Evolutionary conservation across 306 rosid genomes (phyloP).

Genomic region (Chamaecrista fasciculata): DNA sequence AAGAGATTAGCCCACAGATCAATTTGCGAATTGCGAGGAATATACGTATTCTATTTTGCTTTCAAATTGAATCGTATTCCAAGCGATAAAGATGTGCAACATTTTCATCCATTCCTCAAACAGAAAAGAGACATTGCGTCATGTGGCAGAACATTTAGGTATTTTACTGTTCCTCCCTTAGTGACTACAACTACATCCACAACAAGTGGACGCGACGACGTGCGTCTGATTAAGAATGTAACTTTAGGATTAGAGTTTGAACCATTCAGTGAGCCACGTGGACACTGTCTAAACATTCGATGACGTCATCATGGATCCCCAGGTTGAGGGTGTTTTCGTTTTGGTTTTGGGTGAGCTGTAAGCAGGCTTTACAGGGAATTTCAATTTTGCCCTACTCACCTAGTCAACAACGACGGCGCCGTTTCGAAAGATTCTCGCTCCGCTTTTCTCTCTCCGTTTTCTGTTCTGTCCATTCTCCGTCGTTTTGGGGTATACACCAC

Average conservation of each 20-base stretch:
- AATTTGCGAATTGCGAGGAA: background rate
- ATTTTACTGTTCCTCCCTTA: background rate
- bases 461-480: background rate
- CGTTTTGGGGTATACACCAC: background rate
- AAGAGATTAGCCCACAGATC: background rate
- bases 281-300: background rate
- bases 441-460: background rate
- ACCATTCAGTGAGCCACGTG: conserved; percentile 10
- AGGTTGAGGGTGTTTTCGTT: background rate
- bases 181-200: background rate
- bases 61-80: background rate
- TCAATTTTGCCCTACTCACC: too few relatives aligned
- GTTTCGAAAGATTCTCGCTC: background rate
- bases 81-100: background rate
- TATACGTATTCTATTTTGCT: background rate
- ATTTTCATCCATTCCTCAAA: background rate
- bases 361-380: background rate
- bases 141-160: background rate
- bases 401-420: conserved; percentile 25
- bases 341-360: too few relatives aligned
- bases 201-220: background rate
- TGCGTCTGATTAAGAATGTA: background rate
- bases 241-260: too few relatives aligned
- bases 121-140: background rate
- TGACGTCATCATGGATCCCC: conserved; percentile 4